Percentiles rank a stretch among this genome's conserved stretches.
These are phyloP conservation scores for Albugo candida DNA, from an alignment of 352 stramenopile species.

Conservation along the genomic window DNA sequence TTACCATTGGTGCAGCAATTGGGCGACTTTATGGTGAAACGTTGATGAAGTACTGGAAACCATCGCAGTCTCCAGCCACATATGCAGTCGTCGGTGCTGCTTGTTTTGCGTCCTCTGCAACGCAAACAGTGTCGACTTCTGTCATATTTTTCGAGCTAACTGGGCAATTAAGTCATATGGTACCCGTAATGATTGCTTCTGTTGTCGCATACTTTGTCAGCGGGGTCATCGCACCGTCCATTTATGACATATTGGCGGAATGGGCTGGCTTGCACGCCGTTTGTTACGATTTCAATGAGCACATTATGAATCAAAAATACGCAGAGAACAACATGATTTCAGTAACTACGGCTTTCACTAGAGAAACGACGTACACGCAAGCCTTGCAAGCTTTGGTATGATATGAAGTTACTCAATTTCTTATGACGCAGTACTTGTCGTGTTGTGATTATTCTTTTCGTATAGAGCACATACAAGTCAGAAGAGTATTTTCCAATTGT, in stretches of 20 bases:
- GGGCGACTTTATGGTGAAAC: conserved; percentile 60
- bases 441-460: background rate
- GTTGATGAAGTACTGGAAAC: conserved; percentile 53
- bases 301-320: conserved; percentile 42
- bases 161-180: conserved; percentile 62
- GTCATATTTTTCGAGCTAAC: conserved; percentile 80
- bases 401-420: background rate
- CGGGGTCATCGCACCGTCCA: conserved; percentile 51
- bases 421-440: background rate
- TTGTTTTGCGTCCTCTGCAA: conserved; percentile 80
- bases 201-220: conserved; percentile 68
- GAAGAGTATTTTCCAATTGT: conserved; percentile 70
- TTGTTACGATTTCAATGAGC: conserved; percentile 67
- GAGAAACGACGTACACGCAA: conserved; percentile 54
- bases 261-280: conserved; percentile 60
- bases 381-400: conserved; percentile 37
- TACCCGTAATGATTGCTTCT: conserved; percentile 63
- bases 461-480: conserved; percentile 45
- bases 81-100: conserved; percentile 85
- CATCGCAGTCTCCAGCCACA: conserved; percentile 47
- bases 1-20: conserved; percentile 60
- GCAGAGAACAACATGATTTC: conserved; percentile 48
- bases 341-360: conserved; percentile 32
- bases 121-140: conserved; percentile 70
- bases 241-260: conserved; percentile 71